Evolutionary conservation across 768 basidiomycete genomes (phyloP).

Genomic region (Lenzites betulinus): DNA sequence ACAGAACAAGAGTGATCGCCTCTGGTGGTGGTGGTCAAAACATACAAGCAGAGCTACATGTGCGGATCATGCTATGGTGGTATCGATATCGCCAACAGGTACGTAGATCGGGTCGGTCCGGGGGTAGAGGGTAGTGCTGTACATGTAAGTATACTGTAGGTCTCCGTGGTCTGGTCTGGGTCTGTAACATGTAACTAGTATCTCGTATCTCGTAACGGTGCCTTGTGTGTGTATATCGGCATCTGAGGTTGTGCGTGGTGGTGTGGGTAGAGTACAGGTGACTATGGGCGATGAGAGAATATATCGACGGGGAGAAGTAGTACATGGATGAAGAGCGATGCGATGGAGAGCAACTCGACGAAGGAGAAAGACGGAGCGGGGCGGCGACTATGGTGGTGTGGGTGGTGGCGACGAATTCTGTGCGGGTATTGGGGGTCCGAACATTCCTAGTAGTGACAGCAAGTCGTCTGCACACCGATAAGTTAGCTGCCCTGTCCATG

Average conservation of each 20-base stretch:
- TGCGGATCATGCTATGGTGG: slow-evolving; percentile 4
- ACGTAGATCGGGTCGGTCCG: too few species aligned
- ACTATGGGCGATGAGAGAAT: not conserved
- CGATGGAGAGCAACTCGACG: slow-evolving; percentile 10
- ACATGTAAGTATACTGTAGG: slow-evolving; percentile 14
- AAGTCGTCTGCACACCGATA: slow-evolving; percentile 49
- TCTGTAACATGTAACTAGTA: too few species aligned
- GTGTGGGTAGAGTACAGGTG: not conserved
- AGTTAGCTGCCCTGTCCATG: not conserved
- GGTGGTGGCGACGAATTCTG: slow-evolving; percentile 14
- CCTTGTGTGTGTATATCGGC: not conserved
- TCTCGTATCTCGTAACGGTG: too few species aligned
- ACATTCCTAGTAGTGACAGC: slow-evolving; percentile 54
- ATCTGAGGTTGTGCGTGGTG: not conserved
- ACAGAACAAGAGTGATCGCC: too few species aligned
- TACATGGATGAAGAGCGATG: not conserved
- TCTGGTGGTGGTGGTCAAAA: too few species aligned
- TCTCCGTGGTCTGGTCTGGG: too few species aligned
- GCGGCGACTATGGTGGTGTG: slow-evolving; percentile 8
- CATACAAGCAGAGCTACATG: slow-evolving; percentile 3
- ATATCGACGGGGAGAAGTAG: not conserved
- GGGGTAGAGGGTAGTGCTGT: slow-evolving; percentile 3
- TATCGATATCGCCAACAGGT: slow-evolving; percentile 15
- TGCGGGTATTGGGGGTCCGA: slow-evolving; percentile 35
- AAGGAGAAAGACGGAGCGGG: not conserved